These are phyloP conservation scores for Pneumocystis carinii DNA, from an alignment of 1,139 yeast genomes.

Conservation along the genomic window DNA sequence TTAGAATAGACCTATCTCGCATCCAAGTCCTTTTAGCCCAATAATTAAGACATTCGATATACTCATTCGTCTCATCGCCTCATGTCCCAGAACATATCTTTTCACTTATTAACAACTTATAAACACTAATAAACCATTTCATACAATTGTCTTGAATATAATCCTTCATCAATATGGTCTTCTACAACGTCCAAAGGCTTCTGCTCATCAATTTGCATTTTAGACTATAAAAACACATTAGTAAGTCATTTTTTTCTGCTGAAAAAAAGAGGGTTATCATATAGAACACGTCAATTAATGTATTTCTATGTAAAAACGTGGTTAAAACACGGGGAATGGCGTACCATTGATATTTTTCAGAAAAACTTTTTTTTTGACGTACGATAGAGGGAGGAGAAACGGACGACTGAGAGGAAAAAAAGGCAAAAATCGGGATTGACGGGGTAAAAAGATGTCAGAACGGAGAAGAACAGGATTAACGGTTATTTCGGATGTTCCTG, in stretches of 20 bases:
- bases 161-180: slow-evolving; percentile 63
- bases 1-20: slow-evolving; percentile 47
- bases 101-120: slow-evolving; percentile 1
- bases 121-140: slow-evolving; percentile 15
- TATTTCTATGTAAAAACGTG: neutral
- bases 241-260: slow-evolving; percentile 5
- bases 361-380: slow-evolving; percentile 1
- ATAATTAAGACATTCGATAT: slow-evolving; percentile 73
- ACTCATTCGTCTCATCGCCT: slow-evolving; percentile 96
- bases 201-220: slow-evolving; percentile 15
- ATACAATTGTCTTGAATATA: slow-evolving; percentile 80
- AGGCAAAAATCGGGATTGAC: neutral
- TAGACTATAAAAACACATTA: slow-evolving; percentile 6
- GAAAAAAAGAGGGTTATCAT: neutral
- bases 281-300: too few species aligned
- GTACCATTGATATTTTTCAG: neutral
- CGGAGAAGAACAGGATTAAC: slow-evolving; percentile 28
- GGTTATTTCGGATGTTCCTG: slow-evolving; percentile 21
- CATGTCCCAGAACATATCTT: slow-evolving; percentile 71
- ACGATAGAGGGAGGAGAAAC: neutral
- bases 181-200: slow-evolving; percentile 6
- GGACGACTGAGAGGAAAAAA: too few species aligned
- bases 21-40: slow-evolving; percentile 83
- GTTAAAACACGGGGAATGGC: neutral
- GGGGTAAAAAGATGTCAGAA: slow-evolving; percentile 17